Evolutionary conservation across 2,329 filamentous ascomycete species (phyloP).

Genomic region (Venturia nashicola): DNA sequence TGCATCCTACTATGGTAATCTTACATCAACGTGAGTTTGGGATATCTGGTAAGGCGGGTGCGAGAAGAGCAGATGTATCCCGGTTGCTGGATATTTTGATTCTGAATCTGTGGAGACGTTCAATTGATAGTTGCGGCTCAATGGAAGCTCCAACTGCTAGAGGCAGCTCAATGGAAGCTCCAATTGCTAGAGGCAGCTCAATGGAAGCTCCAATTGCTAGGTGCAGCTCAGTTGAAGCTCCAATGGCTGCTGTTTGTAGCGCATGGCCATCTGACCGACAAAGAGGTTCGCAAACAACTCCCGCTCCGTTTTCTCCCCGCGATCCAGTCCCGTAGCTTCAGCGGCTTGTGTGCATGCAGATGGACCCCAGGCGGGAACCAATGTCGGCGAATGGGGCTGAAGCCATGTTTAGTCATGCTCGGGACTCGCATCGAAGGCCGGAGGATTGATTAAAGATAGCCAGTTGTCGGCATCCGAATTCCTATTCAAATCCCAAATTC

Average conservation of each 20-base stretch:
- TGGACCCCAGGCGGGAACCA: background rate
- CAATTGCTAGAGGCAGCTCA: background rate
- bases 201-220: too few relatives aligned
- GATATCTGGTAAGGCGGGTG: background rate
- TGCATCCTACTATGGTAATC: background rate
- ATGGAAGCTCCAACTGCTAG: too few relatives aligned
- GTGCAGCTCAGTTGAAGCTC: background rate
- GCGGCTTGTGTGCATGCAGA: slow-evolving; percentile 2
- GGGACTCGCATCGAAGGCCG: background rate
- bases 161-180: background rate
- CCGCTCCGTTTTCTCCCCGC: background rate
- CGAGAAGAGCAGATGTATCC: background rate
- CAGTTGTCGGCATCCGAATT: background rate
- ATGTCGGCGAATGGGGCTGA: background rate
- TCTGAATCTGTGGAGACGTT: too few relatives aligned
- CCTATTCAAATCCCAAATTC: background rate
- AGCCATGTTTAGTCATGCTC: background rate
- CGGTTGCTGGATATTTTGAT: background rate
- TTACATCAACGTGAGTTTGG: background rate
- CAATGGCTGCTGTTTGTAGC: background rate
- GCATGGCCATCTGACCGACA: background rate
- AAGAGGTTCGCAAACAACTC: background rate
- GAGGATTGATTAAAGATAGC: background rate
- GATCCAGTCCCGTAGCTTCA: background rate
- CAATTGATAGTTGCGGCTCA: background rate